Base-by-base conservation (phyloP, 1,139 yeast genomes). In the Kodamaea anthophila region DNA sequence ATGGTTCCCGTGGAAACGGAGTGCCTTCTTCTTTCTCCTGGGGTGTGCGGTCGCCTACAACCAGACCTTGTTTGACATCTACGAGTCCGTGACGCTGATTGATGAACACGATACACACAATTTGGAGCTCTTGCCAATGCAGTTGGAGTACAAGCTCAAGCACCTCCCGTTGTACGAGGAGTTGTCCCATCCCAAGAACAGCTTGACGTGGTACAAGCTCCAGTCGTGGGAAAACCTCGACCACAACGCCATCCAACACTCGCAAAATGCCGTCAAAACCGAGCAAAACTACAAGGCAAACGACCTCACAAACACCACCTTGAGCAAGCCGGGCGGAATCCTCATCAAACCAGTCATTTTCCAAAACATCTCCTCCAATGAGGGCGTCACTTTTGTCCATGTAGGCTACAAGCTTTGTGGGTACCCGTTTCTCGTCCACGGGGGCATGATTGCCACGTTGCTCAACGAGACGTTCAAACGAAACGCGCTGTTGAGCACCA, bases 391-490 rank as follows among this genome's bases (percentile, higher is more conserved):
- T 0, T 65, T 82, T 3, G 65, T 85, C 15, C 94, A 86, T 51
- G 68, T 82, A 29, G 97, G 97, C 0, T 75, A 80, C 47, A 70
- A 71, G 38, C 57, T 87, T 21, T 78, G 93, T 28, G 97, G 97
- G 2, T 87, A 81, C 49, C 96, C 96, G 1, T 77, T 84, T 43
- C 60, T 88, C 21, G 71, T 86, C 1, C 97, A 88, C 49, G 97
- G 97, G 3, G 97, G 97, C 0, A 74, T 88, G 24, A 55, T 88
- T 21, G 94, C 94, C 6, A 80, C 94, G 0, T 59, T 88, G 9
- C 60, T 86, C 35, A 93, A 84, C 47, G 96, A 87, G 39, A 66
- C 83, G 4, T 68, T 77, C 57, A 77, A 74, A 34, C 54, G 80
- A 30, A 70, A 73, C 32, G 79, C 81, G 1, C 65, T 71, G 5